These are phyloP conservation scores for Cystoderma amianthinum DNA, from an alignment of 768 basidiomycete species.

Conservation along the genomic window DNA sequence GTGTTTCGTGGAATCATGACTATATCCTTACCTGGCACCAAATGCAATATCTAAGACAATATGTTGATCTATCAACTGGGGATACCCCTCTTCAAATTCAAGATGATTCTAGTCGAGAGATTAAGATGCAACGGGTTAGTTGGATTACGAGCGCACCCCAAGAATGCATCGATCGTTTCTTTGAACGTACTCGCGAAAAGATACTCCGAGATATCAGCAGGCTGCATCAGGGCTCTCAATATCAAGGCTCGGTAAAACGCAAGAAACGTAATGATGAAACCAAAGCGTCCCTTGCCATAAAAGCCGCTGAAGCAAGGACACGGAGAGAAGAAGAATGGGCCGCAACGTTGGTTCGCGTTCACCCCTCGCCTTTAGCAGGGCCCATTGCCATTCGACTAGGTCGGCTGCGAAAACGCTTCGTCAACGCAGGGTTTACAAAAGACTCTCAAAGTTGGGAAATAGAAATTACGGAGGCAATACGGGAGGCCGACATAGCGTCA, in stretches of 20 bases:
- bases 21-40: constrained; percentile 69
- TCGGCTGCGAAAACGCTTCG: constrained; percentile 46
- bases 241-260: constrained; percentile 19
- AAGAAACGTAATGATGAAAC: constrained; percentile 33
- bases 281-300: constrained; percentile 49
- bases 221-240: constrained; percentile 25
- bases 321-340: constrained; percentile 66
- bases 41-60: constrained; percentile 52
- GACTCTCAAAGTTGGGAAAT: constrained; percentile 55
- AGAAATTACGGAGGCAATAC: constrained; percentile 49
- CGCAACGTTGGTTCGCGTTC: constrained; percentile 41
- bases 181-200: constrained; percentile 30
- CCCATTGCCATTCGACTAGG: constrained; percentile 44
- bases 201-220: constrained; percentile 35
- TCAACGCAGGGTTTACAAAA: constrained; percentile 47
- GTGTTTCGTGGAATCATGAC: constrained; percentile 49
- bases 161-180: constrained; percentile 37
- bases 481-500: constrained; percentile 44
- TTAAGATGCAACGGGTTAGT: constrained; percentile 38
- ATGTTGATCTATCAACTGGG: constrained; percentile 31
- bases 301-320: constrained; percentile 53
- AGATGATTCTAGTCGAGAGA: constrained; percentile 24
- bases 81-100: constrained; percentile 42
- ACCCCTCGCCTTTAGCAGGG: constrained; percentile 45
- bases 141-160: constrained; percentile 52